Evolutionary conservation across 257 asterid species (phyloP).

Genomic region (Nicotiana tabacum): DNA sequence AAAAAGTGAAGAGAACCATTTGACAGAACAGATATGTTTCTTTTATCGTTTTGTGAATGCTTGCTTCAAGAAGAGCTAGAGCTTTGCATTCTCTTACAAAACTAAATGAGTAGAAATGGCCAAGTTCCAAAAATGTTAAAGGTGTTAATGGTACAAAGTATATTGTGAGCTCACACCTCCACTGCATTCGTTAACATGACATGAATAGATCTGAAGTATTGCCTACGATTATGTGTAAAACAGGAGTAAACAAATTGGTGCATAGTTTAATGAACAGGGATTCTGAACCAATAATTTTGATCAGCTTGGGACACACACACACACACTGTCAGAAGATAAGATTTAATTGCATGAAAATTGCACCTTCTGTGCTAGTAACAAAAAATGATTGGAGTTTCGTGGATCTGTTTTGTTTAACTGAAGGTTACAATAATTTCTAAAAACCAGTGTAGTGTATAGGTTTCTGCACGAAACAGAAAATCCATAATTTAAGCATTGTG

Average conservation of each 20-base stretch:
- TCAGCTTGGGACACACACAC: too few relatives aligned
- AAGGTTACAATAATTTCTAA: neutral
- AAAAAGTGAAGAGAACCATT: neutral
- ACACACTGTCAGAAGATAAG: neutral
- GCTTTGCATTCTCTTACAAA: neutral
- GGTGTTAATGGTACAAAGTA: neutral
- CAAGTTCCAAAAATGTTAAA: neutral
- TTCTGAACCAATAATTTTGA: neutral
- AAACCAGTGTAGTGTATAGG: neutral
- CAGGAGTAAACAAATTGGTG: neutral
- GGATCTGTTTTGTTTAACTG: neutral
- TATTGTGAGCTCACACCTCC: neutral
- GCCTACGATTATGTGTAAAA: neutral
- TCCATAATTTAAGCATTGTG: neutral
- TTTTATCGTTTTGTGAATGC: too few relatives aligned
- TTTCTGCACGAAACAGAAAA: neutral
- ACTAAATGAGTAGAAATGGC: neutral
- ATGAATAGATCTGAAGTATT: neutral
- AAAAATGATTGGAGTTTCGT: neutral
- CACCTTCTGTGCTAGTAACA: neutral
- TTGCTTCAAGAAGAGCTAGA: too few relatives aligned
- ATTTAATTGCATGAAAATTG: neutral
- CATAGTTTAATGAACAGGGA: neutral
- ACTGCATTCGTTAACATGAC: neutral
- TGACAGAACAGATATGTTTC: neutral